Conservation (phyloP, 1,139 yeast genomes). For the Pichia sp. region DNA sequence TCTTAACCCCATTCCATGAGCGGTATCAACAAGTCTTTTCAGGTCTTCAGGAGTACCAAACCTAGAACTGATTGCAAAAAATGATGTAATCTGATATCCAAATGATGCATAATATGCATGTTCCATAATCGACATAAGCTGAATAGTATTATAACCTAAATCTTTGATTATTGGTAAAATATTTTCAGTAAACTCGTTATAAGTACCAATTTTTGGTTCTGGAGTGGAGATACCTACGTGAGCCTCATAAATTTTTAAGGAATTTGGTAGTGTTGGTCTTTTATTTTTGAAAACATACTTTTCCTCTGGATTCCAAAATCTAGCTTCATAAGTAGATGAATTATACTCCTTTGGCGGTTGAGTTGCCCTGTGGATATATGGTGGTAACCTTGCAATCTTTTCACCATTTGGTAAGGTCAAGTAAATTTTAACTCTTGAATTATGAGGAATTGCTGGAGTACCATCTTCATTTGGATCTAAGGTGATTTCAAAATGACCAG, state of each 20-base stretch:
- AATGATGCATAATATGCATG: constrained; percentile 97
- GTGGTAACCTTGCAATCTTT: constrained; percentile 72
- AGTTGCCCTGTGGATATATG: constrained; percentile 83
- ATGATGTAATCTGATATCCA: constrained; percentile 92
- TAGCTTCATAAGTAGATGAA: constrained; percentile 65
- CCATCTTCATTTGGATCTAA: constrained; percentile 47
- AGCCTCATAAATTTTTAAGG: constrained; percentile 85
- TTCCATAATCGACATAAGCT: constrained; percentile 97
- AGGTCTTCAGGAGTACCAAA: constrained; percentile 93
- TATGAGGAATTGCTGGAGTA: constrained; percentile 66
- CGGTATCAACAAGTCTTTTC: constrained; percentile 83
- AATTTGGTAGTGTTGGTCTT: constrained; percentile 51
- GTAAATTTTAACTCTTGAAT: constrained; percentile 68
- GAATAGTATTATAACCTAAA: constrained; percentile 88
- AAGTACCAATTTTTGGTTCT: constrained; percentile 76
- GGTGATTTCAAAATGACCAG: constrained; percentile 59
- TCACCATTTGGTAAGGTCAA: constrained; percentile 62
- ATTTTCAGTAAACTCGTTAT: constrained; percentile 73
- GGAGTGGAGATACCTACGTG: constrained; percentile 94
- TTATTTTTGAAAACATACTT: constrained; percentile 53
- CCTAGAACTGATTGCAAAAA: constrained; percentile 83
- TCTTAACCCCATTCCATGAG: constrained; percentile 80
- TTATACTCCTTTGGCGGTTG: constrained; percentile 47
- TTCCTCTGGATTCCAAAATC: constrained; percentile 82
- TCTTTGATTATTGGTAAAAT: constrained; percentile 77